These are phyloP conservation scores for Psilocybe cyanescens DNA, from an alignment of 768 basidiomycete species.

Conservation along the genomic window DNA sequence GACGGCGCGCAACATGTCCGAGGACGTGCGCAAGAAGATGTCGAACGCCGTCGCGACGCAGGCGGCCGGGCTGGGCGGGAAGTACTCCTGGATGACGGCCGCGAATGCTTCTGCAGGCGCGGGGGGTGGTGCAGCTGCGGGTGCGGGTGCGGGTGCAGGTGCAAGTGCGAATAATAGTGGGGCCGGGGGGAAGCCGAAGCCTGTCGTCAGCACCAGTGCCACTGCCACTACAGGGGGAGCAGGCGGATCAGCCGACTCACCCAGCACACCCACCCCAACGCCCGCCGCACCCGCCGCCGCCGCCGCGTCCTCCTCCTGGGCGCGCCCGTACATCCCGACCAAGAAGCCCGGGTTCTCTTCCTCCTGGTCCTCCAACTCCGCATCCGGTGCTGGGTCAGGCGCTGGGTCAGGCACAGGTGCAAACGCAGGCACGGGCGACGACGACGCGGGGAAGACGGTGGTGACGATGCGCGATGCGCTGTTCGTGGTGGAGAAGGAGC, in stretches of 20 bases:
- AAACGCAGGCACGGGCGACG: slow-evolving; percentile 27
- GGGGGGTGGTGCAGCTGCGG: too few species aligned
- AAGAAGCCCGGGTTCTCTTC: slow-evolving; percentile 42
- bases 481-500: slow-evolving; percentile 84
- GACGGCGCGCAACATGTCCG: slow-evolving; percentile 87
- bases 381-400: neutral
- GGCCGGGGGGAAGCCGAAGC: slow-evolving; percentile 30
- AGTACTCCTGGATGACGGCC: slow-evolving; percentile 87
- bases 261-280: neutral
- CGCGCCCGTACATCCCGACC: slow-evolving; percentile 62
- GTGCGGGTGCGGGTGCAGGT: too few species aligned
- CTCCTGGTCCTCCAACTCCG: neutral
- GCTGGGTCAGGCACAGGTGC: slow-evolving; percentile 6
- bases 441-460: slow-evolving; percentile 60
- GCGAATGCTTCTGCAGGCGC: slow-evolving; percentile 19
- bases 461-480: slow-evolving; percentile 82
- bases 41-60: slow-evolving; percentile 88
- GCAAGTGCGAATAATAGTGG: too few species aligned
- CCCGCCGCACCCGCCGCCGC: slow-evolving; percentile 10
- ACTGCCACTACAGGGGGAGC: slow-evolving; percentile 23
- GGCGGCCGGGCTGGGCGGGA: slow-evolving; percentile 82
- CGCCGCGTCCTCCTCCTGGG: slow-evolving; percentile 48
- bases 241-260: neutral
- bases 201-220: slow-evolving; percentile 31
- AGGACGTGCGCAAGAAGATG: slow-evolving; percentile 91